phyloP scores from a whole-genome alignment of 768 basidiomycete species.

The Leucosporidium yakuticum region DNA sequence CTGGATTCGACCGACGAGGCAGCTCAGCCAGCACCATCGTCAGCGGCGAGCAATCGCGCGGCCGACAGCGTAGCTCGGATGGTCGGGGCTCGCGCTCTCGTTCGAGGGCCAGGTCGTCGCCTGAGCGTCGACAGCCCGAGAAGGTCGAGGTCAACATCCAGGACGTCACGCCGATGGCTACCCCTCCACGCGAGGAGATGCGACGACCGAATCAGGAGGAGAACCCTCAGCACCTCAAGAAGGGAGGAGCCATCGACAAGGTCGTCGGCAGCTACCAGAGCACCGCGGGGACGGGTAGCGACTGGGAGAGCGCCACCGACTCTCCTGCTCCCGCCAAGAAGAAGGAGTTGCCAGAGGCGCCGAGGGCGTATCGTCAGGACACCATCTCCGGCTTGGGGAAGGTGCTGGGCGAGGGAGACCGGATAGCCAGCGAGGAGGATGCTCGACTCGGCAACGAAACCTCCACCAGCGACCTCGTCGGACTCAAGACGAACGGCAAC shows the following conservation, averaged over 20 bases:
- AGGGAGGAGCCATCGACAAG: not conserved
- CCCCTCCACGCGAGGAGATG: not conserved
- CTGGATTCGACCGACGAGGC: too few species aligned
- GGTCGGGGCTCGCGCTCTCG: too few species aligned
- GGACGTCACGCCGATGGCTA: not conserved
- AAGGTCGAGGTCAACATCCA: not conserved
- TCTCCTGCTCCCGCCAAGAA: constrained; percentile 16
- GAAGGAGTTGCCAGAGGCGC: constrained; percentile 19
- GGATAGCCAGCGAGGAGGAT: not conserved
- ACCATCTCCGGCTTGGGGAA: not conserved
- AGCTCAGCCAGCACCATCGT: too few species aligned
- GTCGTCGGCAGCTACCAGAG: constrained; percentile 2
- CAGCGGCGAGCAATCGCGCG: too few species aligned
- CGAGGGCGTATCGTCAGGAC: constrained; percentile 4
- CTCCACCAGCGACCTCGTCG: too few species aligned
- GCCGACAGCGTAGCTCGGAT: too few species aligned
- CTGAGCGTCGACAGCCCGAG: too few species aligned
- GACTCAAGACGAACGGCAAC: too few species aligned
- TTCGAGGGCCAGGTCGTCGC: too few species aligned
- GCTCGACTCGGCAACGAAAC: not conserved
- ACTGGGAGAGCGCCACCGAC: constrained; percentile 33
- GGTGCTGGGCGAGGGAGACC: constrained; percentile 1
- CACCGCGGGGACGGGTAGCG: constrained; percentile 8
- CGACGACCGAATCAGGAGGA: not conserved
- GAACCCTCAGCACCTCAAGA: not conserved